These are phyloP conservation scores for Trametes pubescens DNA, from an alignment of 1,284 basidiomycete genomes.

Conservation along the genomic window DNA sequence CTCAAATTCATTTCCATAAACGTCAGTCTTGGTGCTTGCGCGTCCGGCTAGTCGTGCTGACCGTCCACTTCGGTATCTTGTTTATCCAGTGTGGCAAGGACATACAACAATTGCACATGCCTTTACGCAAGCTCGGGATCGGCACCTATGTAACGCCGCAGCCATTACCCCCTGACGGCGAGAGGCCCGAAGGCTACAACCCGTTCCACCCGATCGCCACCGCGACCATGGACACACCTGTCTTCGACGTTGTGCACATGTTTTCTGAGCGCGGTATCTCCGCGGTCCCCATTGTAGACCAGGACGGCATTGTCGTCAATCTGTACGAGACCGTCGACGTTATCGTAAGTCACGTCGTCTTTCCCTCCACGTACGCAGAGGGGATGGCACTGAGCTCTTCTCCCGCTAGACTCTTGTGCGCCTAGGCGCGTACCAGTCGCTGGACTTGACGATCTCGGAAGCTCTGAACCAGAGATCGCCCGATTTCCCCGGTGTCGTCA, in stretches of 20 bases:
- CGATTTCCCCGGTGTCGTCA: slow-evolving; percentile 96
- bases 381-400: slow-evolving; percentile 10
- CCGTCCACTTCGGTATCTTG: slow-evolving; percentile 1
- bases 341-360: slow-evolving; percentile 71
- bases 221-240: slow-evolving; percentile 90
- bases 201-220: slow-evolving; percentile 93
- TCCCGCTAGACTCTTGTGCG: slow-evolving; percentile 86
- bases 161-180: slow-evolving; percentile 45
- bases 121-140: slow-evolving; percentile 89
- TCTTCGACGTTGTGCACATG: slow-evolving; percentile 99
- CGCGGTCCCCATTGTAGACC: slow-evolving; percentile 96
- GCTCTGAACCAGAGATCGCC: slow-evolving; percentile 91
- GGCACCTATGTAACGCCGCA: slow-evolving; percentile 86
- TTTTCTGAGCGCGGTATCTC: slow-evolving; percentile 97
- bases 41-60: slow-evolving; percentile 23
- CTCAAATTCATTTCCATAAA: slow-evolving; percentile 99
- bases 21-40: slow-evolving; percentile 57
- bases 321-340: slow-evolving; percentile 99
- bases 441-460: slow-evolving; percentile 95
- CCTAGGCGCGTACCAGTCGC: slow-evolving; percentile 92
- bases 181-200: slow-evolving; percentile 58
- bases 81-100: slow-evolving; percentile 70
- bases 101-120: slow-evolving; percentile 77
- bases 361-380: slow-evolving; percentile 19
- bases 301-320: slow-evolving; percentile 94